Evolutionary conservation across 345 rosid species (phyloP), one percentile per base, ranked within the genome.

Genomic region (Pelargonium nanum): DNA sequence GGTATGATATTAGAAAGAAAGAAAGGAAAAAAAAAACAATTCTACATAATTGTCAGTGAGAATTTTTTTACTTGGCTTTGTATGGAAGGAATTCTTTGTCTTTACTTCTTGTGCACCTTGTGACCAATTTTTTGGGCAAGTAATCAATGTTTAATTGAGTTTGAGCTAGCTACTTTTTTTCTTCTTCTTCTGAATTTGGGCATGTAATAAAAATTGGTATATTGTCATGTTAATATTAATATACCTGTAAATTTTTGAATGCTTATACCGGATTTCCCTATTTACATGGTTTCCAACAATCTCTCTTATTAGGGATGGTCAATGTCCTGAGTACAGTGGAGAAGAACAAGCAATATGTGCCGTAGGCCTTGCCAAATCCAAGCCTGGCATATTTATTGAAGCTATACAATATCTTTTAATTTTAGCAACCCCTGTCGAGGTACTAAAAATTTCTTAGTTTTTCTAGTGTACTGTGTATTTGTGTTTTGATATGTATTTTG

Each of bases 311-410:
- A 93, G 97, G 92, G 97, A 93, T 78, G 96, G 97, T 51, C 96
- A 89, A 54, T 93, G 99, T 70, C 90, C 94, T 60, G 99, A 93
- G 78, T 89, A 80, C 76, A 80, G 76, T 16, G 93, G 77, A 30
- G 94, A 84, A 56, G 97, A 93, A 60, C 99, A 89, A 75, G 95
- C 86, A 55, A 93, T 93, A 63, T 93, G 95, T 77, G 95, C 97
- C 19, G 96, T 89, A 62, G 97, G 95, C 65, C 85, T 93, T 57
- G 80, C 95, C 25, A 89, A 85, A 79, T 80, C 92, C 68, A 89
- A 75, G 74, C 85, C 89, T 63, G 95, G 92, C 69, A 73, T 89
- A 55, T 93, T 89, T 73, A 80, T 89, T 72, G 97, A 93, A 82
- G 99, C 97, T 63, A 93, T 93, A 68, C 96, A 85, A 32, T 81